phyloP scores from a whole-genome alignment of 768 basidiomycete genomes.

The Pulveroboletus sp. region DNA sequence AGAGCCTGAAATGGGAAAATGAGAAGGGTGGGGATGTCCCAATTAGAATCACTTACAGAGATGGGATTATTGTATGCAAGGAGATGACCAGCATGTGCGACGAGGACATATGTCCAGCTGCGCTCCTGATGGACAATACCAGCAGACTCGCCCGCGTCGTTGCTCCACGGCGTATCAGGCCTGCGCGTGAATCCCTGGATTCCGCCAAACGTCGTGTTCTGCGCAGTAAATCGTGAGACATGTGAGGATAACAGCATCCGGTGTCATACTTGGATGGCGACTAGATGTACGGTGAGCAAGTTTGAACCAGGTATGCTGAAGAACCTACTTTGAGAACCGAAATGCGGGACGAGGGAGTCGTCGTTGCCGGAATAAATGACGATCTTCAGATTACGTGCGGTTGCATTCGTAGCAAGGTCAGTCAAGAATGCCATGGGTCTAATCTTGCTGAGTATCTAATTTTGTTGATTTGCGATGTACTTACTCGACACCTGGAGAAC shows the following conservation, averaged over 20 bases:
- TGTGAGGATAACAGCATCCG: not conserved
- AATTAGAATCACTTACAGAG: conserved; percentile 39
- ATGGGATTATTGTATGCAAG: conserved; percentile 31
- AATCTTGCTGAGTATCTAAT: not conserved
- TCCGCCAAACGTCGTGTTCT: conserved; percentile 83
- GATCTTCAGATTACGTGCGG: conserved; percentile 45
- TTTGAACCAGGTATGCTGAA: not conserved
- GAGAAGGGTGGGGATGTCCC: not conserved
- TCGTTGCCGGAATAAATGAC: conserved; percentile 68
- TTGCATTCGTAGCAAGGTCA: conserved; percentile 62
- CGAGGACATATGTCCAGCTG: conserved; percentile 46
- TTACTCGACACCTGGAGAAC: conserved; percentile 31
- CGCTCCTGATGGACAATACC: conserved; percentile 76
- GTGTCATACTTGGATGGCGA: conserved; percentile 49
- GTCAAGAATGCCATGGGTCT: conserved; percentile 64
- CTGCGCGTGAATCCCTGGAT: conserved; percentile 69
- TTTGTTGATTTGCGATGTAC: conserved; percentile 1
- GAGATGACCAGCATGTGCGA: conserved; percentile 38
- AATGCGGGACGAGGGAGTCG: conserved; percentile 60
- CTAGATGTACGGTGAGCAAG: conserved; percentile 27
- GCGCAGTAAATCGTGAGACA: not conserved
- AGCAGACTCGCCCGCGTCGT: conserved; percentile 52
- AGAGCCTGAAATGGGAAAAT: conserved; percentile 44
- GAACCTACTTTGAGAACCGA: conserved; percentile 55
- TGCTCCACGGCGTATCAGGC: conserved; percentile 65